phyloP scores from a whole-genome alignment of 345 rosid species.

The Bruguiera parviflora region DNA sequence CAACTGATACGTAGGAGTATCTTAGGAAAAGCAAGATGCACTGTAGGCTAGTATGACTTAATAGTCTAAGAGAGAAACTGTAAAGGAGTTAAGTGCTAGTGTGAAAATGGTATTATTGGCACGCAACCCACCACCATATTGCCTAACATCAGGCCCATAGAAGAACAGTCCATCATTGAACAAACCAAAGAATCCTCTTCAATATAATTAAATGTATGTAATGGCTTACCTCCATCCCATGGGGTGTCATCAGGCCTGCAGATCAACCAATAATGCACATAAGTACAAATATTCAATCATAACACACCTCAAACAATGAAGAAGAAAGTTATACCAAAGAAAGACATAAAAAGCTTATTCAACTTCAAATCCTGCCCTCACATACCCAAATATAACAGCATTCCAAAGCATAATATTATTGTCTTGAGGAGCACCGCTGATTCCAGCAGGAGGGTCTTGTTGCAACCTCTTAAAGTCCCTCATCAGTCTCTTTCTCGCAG shows the following conservation, averaged over 20 bases:
- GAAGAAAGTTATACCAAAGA: background rate
- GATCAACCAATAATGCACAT: conserved; percentile 11
- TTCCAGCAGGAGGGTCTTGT: conserved; percentile 39
- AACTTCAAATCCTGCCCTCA: background rate
- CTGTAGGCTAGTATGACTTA: too few species aligned
- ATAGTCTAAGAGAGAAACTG: too few species aligned
- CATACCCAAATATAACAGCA: conserved; percentile 36
- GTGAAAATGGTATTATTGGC: too few species aligned
- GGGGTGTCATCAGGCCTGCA: conserved; percentile 79
- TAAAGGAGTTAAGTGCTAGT: too few species aligned
- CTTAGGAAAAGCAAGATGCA: too few species aligned
- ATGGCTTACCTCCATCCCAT: conserved; percentile 78
- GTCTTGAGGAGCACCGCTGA: conserved; percentile 38
- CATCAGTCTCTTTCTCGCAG: conserved; percentile 36
- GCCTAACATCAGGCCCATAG: too few species aligned
- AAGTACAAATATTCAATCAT: background rate
- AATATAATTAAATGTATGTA: background rate
- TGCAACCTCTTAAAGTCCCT: conserved; percentile 40
- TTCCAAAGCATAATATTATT: conserved; percentile 36
- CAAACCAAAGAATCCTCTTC: background rate
- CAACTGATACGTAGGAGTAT: too few species aligned
- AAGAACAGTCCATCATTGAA: background rate
- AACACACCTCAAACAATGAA: background rate
- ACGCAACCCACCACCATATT: too few species aligned
- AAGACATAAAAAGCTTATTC: background rate